Evolutionary conservation across 371 early-diverging fungal species (phyloP).

Genomic region (Mortierella sp.): DNA sequence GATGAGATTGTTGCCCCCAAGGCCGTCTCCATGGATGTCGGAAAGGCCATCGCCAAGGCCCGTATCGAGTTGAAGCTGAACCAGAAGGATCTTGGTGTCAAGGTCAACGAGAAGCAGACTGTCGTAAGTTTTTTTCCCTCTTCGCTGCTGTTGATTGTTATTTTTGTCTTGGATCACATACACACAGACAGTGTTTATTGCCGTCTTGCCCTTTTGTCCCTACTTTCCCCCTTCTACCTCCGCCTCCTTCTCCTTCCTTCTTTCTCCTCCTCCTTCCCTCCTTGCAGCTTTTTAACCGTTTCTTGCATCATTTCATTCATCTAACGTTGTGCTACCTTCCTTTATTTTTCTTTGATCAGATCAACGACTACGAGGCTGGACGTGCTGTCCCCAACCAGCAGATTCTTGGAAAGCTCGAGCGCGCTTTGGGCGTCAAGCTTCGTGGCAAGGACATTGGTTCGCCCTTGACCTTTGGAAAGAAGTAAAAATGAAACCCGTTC

Average conservation of each 20-base stretch:
- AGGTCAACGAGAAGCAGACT: conserved; percentile 87
- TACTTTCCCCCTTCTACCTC: not conserved
- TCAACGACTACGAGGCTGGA: conserved; percentile 93
- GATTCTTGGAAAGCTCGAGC: conserved; percentile 91
- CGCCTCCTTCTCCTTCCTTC: too few relatives aligned
- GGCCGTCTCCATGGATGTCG: conserved; percentile 81
- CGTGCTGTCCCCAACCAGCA: conserved; percentile 94
- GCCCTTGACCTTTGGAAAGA: conserved; percentile 78
- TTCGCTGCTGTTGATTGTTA: not conserved
- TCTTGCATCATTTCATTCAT: not conserved
- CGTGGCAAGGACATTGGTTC: conserved; percentile 89
- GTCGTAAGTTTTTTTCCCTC: conserved; percentile 61
- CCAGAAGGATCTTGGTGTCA: conserved; percentile 92
- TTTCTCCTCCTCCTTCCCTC: not conserved
- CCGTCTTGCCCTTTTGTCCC: not conserved
- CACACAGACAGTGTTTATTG: too few relatives aligned
- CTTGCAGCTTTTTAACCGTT: not conserved
- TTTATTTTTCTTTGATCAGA: conserved; percentile 36
- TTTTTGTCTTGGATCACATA: not conserved
- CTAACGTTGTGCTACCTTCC: not conserved
- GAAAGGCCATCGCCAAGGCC: conserved; percentile 88
- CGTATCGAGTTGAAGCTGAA: conserved; percentile 83
- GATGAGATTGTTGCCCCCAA: conserved; percentile 86
- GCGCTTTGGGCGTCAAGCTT: conserved; percentile 91
- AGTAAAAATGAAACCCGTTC: conserved; percentile 31